These are phyloP conservation scores for Cyberlindnera saturnus DNA, from an alignment of 805 yeast species.

Conservation along the genomic window DNA sequence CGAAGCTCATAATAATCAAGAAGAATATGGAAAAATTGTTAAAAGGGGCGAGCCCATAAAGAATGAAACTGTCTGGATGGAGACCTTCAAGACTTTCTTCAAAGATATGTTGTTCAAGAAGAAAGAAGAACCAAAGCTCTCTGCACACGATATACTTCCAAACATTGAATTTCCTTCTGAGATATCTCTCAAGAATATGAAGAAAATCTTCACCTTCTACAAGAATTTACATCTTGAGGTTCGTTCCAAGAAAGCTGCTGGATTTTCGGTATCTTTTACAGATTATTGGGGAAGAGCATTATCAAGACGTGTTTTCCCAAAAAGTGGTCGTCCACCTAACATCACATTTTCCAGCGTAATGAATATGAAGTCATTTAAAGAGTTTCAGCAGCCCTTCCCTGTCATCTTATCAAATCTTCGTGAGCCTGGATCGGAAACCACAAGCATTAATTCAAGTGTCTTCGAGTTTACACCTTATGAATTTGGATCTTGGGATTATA, in stretches of 20 bases:
- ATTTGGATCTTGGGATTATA: slow-evolving; percentile 63
- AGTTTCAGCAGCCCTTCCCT: slow-evolving; percentile 42
- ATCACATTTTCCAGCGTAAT: slow-evolving; percentile 35
- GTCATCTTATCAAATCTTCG: slow-evolving; percentile 37
- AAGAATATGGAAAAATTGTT: not conserved
- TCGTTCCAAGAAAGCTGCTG: slow-evolving; percentile 42
- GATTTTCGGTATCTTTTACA: slow-evolving; percentile 52
- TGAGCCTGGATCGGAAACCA: slow-evolving; percentile 29
- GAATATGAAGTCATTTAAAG: slow-evolving; percentile 30
- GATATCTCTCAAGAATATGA: slow-evolving; percentile 24
- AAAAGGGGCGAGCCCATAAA: slow-evolving; percentile 6
- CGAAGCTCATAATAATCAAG: not conserved
- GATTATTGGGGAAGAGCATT: slow-evolving; percentile 69
- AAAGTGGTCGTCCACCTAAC: slow-evolving; percentile 29
- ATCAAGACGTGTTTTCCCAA: slow-evolving; percentile 39
- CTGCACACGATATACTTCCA: slow-evolving; percentile 13
- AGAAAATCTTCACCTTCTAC: slow-evolving; percentile 40
- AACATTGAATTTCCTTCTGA: slow-evolving; percentile 16
- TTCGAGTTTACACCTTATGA: slow-evolving; percentile 62
- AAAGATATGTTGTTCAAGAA: slow-evolving; percentile 21
- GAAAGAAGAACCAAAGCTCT: slow-evolving; percentile 14
- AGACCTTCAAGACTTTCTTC: slow-evolving; percentile 18
- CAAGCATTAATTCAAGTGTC: slow-evolving; percentile 34
- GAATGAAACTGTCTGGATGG: slow-evolving; percentile 19
- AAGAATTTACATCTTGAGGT: slow-evolving; percentile 49